Percentiles rank a stretch among this genome's conserved stretches.
phyloP scores from a whole-genome alignment of 202 grass and related monocot genomes.

The Panicum hallii region DNA sequence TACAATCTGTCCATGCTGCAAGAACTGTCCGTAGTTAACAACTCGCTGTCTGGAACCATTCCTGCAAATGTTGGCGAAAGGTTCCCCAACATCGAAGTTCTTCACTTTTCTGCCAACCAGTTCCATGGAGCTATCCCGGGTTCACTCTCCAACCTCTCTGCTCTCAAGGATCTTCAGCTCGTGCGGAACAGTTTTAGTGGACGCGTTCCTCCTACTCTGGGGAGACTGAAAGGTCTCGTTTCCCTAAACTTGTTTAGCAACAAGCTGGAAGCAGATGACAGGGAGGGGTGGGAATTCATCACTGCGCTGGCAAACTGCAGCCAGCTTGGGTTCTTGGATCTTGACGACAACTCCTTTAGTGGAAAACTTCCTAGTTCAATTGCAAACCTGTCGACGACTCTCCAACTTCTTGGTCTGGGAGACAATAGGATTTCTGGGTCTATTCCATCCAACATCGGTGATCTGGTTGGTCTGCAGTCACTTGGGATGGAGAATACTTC shows the following conservation, averaged over 20 bases:
- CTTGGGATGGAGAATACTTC: neutral
- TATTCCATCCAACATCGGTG: conserved; percentile 8
- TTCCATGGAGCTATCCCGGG: conserved; percentile 18
- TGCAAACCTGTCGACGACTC: conserved; percentile 18
- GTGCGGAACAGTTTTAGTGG: neutral
- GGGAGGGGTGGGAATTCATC: conserved; percentile 27
- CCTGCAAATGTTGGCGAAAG: neutral
- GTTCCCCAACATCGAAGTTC: neutral
- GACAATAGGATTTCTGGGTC: conserved; percentile 35
- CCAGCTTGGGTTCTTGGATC: neutral
- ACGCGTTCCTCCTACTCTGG: neutral
- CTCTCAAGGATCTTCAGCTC: rapidly evolving
- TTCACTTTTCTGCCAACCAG: neutral
- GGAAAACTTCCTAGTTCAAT: conserved; percentile 7
- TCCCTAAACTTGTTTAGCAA: rapidly evolving
- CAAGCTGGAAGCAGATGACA: neutral
- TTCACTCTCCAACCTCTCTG: conserved; percentile 29
- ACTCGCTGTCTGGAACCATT: conserved; percentile 14
- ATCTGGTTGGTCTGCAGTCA: conserved; percentile 8
- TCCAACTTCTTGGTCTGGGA: conserved; percentile 2
- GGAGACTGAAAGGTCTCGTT: neutral
- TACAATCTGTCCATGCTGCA: neutral
- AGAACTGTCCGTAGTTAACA: neutral
- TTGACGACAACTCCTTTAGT: neutral
- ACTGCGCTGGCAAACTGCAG: conserved; percentile 9